Conservation (phyloP, 257 asterid species). For the Dorcoceras hygrometricum region DNA sequence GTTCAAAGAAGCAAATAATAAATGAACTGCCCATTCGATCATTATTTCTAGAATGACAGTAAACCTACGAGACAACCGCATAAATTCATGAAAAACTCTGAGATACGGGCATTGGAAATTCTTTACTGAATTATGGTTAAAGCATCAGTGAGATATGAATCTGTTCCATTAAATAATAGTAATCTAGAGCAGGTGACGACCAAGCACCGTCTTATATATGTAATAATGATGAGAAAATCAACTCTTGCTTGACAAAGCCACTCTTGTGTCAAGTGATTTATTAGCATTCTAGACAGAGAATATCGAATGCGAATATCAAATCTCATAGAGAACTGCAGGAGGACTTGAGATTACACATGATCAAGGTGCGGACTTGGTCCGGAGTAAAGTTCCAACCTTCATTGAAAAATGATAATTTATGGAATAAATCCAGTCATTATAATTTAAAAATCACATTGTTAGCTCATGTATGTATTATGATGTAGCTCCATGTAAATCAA, state of each 20-base stretch:
- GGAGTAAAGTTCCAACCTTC: too few species aligned
- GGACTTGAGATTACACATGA: too few species aligned
- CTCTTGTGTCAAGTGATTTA: neutral
- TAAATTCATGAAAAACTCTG: slow-evolving; percentile 4
- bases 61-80: neutral
- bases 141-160: neutral
- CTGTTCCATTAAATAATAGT: neutral
- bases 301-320: too few species aligned
- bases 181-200: neutral
- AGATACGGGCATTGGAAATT: neutral
- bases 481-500: too few species aligned
- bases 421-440: too few species aligned
- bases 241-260: neutral
- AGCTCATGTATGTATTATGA: too few species aligned
- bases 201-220: neutral
- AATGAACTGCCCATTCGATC: slow-evolving; percentile 1
- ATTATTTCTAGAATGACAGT: neutral
- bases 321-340: too few species aligned
- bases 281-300: too few species aligned
- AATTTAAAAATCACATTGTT: too few species aligned
- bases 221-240: neutral
- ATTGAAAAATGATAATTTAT: too few species aligned
- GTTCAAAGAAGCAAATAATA: slow-evolving; percentile 10
- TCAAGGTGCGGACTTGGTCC: too few species aligned
- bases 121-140: slow-evolving; percentile 1